A percentile compares a stretch with the other conserved stretches of the same genome.
Evolutionary conservation across 2,329 filamentous ascomycete species (phyloP).

Genomic region (Cylindrodendrum hubeiense): DNA sequence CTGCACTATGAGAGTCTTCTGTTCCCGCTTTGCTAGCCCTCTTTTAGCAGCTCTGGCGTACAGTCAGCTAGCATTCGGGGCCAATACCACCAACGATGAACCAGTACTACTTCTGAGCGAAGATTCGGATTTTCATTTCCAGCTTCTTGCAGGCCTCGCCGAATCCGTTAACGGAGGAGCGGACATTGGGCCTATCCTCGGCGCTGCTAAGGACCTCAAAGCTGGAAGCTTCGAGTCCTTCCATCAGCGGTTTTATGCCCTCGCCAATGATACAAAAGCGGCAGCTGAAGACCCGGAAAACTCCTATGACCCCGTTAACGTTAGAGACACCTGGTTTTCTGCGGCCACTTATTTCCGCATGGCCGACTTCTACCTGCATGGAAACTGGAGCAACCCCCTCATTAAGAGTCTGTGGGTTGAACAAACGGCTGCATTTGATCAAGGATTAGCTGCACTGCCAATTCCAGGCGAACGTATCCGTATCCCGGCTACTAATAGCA

Average conservation of each 20-base stretch:
- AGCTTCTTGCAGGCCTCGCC: conserved; percentile 3
- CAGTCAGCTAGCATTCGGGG: neutral
- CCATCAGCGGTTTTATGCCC: conserved; percentile 33
- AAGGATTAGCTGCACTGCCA: conserved; percentile 50
- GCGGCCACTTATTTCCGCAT: conserved; percentile 57
- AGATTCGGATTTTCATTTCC: conserved; percentile 14
- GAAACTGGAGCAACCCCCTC: conserved; percentile 54
- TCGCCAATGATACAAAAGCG: conserved; percentile 40
- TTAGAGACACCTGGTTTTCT: conserved; percentile 47
- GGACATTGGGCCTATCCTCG: conserved; percentile 50
- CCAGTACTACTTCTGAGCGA: conserved; percentile 13
- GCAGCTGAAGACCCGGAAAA: conserved; percentile 35
- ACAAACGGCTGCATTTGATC: conserved; percentile 52
- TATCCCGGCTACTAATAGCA: conserved; percentile 39
- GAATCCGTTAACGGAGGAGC: conserved; percentile 18
- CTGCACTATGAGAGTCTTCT: neutral
- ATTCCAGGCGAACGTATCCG: conserved; percentile 51
- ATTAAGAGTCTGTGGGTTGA: conserved; percentile 53
- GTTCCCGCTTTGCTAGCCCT: neutral
- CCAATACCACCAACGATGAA: neutral
- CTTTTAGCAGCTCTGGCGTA: conserved; percentile 2
- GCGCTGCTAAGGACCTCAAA: conserved; percentile 42
- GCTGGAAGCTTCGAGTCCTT: conserved; percentile 42
- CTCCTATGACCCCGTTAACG: conserved; percentile 40
- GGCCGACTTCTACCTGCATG: conserved; percentile 57